Base-by-base conservation (phyloP, 345 rosid genomes). In the Acer yangbiense region DNA sequence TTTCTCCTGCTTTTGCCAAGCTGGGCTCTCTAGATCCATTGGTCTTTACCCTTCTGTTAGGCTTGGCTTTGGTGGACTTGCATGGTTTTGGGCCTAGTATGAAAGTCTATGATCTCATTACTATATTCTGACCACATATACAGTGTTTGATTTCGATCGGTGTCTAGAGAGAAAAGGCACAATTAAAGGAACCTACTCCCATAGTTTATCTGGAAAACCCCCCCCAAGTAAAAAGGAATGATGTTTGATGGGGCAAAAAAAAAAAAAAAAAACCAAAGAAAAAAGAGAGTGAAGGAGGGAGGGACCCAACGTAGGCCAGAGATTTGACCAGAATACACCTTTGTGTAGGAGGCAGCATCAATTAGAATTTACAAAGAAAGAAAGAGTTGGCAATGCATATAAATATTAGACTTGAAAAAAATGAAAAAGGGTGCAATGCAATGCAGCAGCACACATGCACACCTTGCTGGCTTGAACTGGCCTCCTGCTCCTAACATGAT, bases 321-420 rank as follows among this genome's bases (percentile, higher is more conserved):
- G 44, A 52, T 21, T 70, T 70, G 73, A 70, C 73, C 44, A 29
- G 14, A 27, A 25, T 70, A 61, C 73, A 25, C 73, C 43, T 5
- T 52, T 52, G 4, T 13, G 54, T 13, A 50, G 54, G 54, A 21
- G 52, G 9, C 43, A 21, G 60, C 41, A 23, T 23, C 60, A 48
- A 50, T 35, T 35, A 35, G 39, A 35, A 35, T 35, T 50, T 50
- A 2, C 18, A 50, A 12, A 50, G 16, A 11, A 13, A 50, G 55
- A 50, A 50, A 50, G 5, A 13, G 55, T 50, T 50, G 55, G 55
- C 55, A 50, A 50, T 50, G 55, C 14, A 50, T 13, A 50, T 50
- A 50, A 11, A 58, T 20, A 58, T 58, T 6, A 58, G 63, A 58
- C 21, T 20, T 20, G 13, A n/a, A 58, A 29, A 29, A 29, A 58